Base-by-base conservation (phyloP, 805 yeast genomes). In the Kurtzmaniella fragi region DNA sequence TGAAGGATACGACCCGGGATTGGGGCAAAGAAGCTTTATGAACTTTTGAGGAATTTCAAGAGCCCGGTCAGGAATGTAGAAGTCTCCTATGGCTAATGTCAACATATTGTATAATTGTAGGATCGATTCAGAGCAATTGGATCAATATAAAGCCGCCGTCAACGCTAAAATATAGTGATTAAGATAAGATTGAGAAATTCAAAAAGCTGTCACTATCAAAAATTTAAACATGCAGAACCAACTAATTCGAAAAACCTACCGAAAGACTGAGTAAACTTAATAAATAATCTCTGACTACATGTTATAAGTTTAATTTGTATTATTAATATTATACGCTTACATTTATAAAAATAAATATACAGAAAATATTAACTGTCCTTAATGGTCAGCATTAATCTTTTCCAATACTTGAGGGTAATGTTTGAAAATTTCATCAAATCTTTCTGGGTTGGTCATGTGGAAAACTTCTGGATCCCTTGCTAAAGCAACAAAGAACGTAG, bases 11-110 rank as follows among this genome's bases (percentile, higher is more conserved):
- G 58, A 34, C 16, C 52, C 48, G 4, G 67, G 64, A 41, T 58
- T 91, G 23, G 97, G 95, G 12, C 80, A 75, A 31, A 93, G 69
- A 31, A 93, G 73, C 53, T 83, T 84, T 44, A 71, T 73, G 64
- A 93, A 89, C 71, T 84, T 70, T 2, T 50, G 32, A 6, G 83
- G 84, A 2, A 78, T 53, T 28, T 62, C 90, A 20, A 77, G 69
- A 8, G 91, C 85, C 47, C 96, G 69, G 41, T 87, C 89, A 1
- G 99, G 99, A 26, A 91, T 84, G 59, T 82, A 88, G 2, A 91
- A 71, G 56, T 91, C 98, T 8, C 96, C 95, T 46, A 91, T 78
- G 2, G 95, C 95, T 32, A 91, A 52, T 4, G 71, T 62, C 23
- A 69, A 54, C 74, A 68, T 69, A 25, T 15, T 13, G 7, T 5